Evolutionary conservation across 768 basidiomycete genomes (phyloP).

Genomic region (Phaeotremella skinneri): DNA sequence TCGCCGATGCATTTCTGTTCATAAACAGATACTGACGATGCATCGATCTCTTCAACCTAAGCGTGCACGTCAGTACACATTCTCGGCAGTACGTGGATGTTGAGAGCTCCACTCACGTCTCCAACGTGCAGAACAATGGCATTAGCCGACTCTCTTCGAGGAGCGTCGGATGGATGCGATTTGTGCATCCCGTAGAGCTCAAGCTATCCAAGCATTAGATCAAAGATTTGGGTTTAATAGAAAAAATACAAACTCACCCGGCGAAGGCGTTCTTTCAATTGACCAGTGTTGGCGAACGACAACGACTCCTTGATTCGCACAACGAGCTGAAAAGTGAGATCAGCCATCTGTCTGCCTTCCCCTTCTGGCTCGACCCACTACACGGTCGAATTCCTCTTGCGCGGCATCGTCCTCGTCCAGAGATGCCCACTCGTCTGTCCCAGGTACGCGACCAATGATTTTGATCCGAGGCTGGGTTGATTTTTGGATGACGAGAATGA

Average conservation of each 20-base stretch:
- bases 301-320: slow-evolving; percentile 84
- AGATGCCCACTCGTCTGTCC: slow-evolving; percentile 84
- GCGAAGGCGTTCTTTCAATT: slow-evolving; percentile 67
- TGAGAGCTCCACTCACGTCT: slow-evolving; percentile 55
- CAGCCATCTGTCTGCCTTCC: slow-evolving; percentile 2
- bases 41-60: slow-evolving; percentile 76
- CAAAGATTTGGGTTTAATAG: no score
- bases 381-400: slow-evolving; percentile 57
- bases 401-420: slow-evolving; percentile 81
- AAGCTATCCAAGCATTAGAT: no score
- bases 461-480: slow-evolving; percentile 87
- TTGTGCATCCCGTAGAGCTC: slow-evolving; percentile 80
- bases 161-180: slow-evolving; percentile 86
- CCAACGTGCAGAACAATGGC: slow-evolving; percentile 88
- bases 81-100: background rate
- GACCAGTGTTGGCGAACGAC: slow-evolving; percentile 94
- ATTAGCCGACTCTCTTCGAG: slow-evolving; percentile 66
- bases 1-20: background rate
- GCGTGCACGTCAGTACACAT: background rate
- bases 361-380: slow-evolving; percentile 25
- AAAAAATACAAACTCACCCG: no score
- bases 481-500: slow-evolving; percentile 83
- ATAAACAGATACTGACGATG: slow-evolving; percentile 61
- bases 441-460: slow-evolving; percentile 83
- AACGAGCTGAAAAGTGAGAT: slow-evolving; percentile 58